Base-by-base conservation (phyloP, 441 rosid species). In the Eruca vesicaria region DNA sequence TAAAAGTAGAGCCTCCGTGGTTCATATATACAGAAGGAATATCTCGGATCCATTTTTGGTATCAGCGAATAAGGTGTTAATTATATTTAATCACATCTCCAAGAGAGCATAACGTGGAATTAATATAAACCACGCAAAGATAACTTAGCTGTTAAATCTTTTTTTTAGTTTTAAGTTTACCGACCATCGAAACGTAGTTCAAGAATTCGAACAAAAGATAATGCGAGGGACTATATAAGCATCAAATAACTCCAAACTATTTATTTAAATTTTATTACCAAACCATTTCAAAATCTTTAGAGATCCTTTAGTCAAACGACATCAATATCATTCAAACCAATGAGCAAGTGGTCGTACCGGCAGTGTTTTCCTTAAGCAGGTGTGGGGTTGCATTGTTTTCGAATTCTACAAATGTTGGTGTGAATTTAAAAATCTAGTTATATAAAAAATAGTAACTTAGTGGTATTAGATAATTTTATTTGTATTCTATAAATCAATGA, bases 1-100 rank as follows among this genome's bases (percentile, higher is more conserved):
- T 38, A 72, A 78, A 78, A 78, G 77, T 72, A 29, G 81, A 78
- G 81, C 77, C 73, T 72, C 81, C 81, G 81, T 78, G 81, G 81
- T 78, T 78, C 59, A 71, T 78, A 78, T 78, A 72, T 78, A 12
- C 81, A 78, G 81, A 78, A 67, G 65, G 81, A 78, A 78, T 78
- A 72, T 78, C 69, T 78, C 73, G 81, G 81, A 72, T 78, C 77
- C 77, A 67, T 67, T 61, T 28, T 78, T 52, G 65, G 53, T 72
- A 66, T 52, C 64, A 71, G 43, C 77, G 68, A 78, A 67, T 78
- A 66, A 72, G 64, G 9, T 32, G 38, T 29, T 61, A 67, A 53
- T 61, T 60, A 35, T 61, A 72, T 38, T 53, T 61, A 67, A 67
- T 48, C 5, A 67, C 60, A 52, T 53, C 59, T 52, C 66, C 53